Evolutionary conservation across 116 monocot genomes (phyloP).

Genomic region (Thalassia testudinum): DNA sequence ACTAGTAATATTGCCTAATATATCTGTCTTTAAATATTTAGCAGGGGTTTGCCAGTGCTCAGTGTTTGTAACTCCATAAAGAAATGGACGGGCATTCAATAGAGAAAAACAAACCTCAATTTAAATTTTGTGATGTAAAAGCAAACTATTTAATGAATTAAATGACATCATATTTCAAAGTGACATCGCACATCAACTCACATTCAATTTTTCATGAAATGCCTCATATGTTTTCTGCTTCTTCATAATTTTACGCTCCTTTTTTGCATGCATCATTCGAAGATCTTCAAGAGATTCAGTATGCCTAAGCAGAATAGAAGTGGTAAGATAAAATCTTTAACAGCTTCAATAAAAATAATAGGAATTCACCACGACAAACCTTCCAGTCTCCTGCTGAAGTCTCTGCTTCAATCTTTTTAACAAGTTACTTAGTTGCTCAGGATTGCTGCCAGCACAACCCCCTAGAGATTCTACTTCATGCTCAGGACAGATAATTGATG

Average conservation of each 20-base stretch:
- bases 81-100: too few species aligned
- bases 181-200: constrained; percentile 18
- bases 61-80: too few species aligned
- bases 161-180: too few species aligned
- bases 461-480: constrained; percentile 55
- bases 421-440: constrained; percentile 66
- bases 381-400: constrained; percentile 51
- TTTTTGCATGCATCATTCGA: constrained; percentile 48
- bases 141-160: too few species aligned
- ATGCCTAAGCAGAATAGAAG: constrained; percentile 21
- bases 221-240: constrained; percentile 50
- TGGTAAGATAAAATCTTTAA: neutral
- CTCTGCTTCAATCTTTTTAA: constrained; percentile 58
- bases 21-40: too few species aligned
- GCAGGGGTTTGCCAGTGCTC: too few species aligned
- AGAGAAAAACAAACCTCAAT: too few species aligned
- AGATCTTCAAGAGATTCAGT: constrained; percentile 80
- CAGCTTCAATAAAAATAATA: neutral
- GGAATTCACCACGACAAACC: constrained; percentile 16
- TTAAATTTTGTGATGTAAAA: too few species aligned
- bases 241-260: constrained; percentile 51
- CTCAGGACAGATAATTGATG: constrained; percentile 85
- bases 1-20: too few species aligned
- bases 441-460: constrained; percentile 44
- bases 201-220: constrained; percentile 66